Evolutionary conservation across 371 early-diverging fungal species (phyloP).

Genomic region (Syncephalastrum monosporum): DNA sequence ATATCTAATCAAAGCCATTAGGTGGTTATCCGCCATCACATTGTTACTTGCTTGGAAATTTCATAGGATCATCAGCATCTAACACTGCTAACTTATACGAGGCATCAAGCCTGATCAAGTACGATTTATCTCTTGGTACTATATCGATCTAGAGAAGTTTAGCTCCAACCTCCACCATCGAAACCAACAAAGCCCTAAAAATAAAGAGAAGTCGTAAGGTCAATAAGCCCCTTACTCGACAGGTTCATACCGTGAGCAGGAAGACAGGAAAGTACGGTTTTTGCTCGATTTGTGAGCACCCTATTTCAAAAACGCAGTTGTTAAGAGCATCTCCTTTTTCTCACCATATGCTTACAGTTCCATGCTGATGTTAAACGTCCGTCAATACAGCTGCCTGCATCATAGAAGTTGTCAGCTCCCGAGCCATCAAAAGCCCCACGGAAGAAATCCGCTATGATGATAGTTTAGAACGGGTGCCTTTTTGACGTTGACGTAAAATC

Average conservation of each 20-base stretch:
- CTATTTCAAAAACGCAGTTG: constrained; percentile 9
- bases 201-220: not conserved
- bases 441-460: constrained; percentile 81
- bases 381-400: constrained; percentile 97
- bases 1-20: too few relatives aligned
- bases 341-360: constrained; percentile 70
- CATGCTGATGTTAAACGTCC: constrained; percentile 92
- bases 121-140: too few relatives aligned
- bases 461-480: not conserved
- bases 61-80: too few relatives aligned
- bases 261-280: constrained; percentile 89
- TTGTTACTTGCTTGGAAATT: too few relatives aligned
- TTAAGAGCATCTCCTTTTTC: not conserved
- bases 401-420: constrained; percentile 93
- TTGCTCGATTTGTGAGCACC: constrained; percentile 89
- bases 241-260: constrained; percentile 66
- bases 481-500: not conserved
- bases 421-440: constrained; percentile 94
- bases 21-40: too few relatives aligned
- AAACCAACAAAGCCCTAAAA: constrained; percentile 73
- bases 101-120: too few relatives aligned
- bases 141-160: constrained; percentile 1
- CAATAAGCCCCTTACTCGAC: not conserved
- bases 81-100: too few relatives aligned
- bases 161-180: constrained; percentile 61